Conservation (phyloP, 2,329 filamentous ascomycete genomes). For the Colletotrichum navitas region DNA sequence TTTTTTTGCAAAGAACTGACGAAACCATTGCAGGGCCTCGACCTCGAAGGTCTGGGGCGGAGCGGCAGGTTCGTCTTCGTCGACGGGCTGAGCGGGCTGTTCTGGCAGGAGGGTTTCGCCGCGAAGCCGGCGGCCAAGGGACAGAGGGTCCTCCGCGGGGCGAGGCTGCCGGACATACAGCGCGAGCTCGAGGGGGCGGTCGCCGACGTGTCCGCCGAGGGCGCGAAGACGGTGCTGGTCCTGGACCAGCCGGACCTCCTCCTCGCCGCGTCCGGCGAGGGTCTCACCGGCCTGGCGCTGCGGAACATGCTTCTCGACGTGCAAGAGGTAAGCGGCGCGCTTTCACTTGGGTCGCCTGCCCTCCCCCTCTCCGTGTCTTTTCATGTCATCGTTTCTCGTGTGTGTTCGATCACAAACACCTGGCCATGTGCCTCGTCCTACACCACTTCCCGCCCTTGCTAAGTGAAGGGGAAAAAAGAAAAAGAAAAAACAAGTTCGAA, state of each 20-base stretch:
- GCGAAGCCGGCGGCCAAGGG: constrained; percentile 34
- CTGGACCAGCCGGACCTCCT: constrained; percentile 76
- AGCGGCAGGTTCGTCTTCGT: constrained; percentile 77
- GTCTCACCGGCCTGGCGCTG: constrained; percentile 60
- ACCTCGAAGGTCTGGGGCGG: constrained; percentile 71
- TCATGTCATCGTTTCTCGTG: too few species aligned
- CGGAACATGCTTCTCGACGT: constrained; percentile 69
- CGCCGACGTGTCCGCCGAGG: constrained; percentile 54
- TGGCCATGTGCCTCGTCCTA: neutral
- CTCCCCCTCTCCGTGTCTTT: too few species aligned
- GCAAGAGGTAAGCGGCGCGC: constrained; percentile 68
- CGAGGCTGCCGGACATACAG: constrained; percentile 53
- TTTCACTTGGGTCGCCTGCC: too few species aligned
- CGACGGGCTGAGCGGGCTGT: constrained; percentile 77
- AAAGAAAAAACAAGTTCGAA: neutral
- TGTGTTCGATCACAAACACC: too few species aligned
- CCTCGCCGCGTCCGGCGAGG: constrained; percentile 68
- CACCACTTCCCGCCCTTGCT: neutral
- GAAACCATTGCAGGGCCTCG: constrained; percentile 68
- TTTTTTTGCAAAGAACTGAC: constrained; percentile 4
- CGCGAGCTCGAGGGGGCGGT: constrained; percentile 56
- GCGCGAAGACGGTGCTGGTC: constrained; percentile 68
- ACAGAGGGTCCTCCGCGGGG: constrained; percentile 48
- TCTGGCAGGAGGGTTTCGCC: constrained; percentile 45
- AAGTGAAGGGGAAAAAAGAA: neutral